These are phyloP conservation scores for Venturia nashicola DNA, from an alignment of 2,329 filamentous ascomycete species.

Conservation along the genomic window DNA sequence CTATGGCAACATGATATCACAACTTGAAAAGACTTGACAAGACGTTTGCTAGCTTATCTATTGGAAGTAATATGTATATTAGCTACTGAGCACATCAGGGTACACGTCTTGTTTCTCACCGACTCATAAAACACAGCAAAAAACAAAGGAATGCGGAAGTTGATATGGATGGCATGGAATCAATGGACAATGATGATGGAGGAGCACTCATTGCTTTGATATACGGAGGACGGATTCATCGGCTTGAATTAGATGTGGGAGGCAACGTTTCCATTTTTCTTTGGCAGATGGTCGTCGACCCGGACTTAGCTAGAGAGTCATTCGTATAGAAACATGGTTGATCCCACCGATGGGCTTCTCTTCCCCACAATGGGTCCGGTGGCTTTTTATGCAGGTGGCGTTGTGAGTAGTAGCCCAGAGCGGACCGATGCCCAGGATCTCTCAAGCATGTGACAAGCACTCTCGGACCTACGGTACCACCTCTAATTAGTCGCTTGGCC, in stretches of 20 bases:
- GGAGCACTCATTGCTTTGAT: constrained; percentile 1
- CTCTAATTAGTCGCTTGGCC: background rate
- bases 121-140: background rate
- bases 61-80: background rate
- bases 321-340: background rate
- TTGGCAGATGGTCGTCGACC: constrained; percentile 1
- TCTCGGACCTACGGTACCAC: background rate
- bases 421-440: background rate
- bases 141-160: background rate
- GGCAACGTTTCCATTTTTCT: background rate
- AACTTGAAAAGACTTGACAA: background rate
- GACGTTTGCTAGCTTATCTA: background rate
- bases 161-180: background rate
- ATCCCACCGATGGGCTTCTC: background rate
- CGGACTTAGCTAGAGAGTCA: background rate
- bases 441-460: background rate
- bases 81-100: background rate
- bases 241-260: constrained; percentile 1
- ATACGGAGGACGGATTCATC: constrained; percentile 4
- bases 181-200: background rate
- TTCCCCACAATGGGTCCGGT: background rate
- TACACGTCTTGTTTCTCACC: background rate
- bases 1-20: constrained; percentile 5
- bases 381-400: background rate
- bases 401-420: background rate